phyloP scores from a whole-genome alignment of 352 stramenopile genomes.

The Stramenopiles sp. region DNA sequence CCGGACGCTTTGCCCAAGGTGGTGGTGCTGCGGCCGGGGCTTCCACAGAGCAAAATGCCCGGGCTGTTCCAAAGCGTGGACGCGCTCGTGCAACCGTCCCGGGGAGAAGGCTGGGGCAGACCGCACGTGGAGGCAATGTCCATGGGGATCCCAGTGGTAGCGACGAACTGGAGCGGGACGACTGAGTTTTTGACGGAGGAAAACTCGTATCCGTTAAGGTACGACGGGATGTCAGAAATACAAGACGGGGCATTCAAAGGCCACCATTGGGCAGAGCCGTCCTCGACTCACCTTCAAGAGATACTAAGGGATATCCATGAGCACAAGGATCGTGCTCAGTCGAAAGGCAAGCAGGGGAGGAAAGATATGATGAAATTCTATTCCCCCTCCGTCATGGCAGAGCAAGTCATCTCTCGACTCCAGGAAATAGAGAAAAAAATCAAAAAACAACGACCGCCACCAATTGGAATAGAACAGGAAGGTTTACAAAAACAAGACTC shows the following conservation, averaged over 20 bases:
- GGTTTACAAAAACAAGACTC: too few relatives aligned
- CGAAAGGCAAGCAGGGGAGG: conserved; percentile 43
- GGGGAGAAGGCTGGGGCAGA: conserved; percentile 75
- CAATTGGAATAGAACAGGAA: too few relatives aligned
- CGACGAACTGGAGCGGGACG: conserved; percentile 69
- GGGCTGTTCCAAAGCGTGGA: conserved; percentile 46
- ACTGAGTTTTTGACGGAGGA: conserved; percentile 61
- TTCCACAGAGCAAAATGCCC: conserved; percentile 37
- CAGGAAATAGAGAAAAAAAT: background rate
- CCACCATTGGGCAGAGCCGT: conserved; percentile 55
- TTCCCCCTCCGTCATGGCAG: conserved; percentile 42
- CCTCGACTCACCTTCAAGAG: conserved; percentile 39
- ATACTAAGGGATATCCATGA: conserved; percentile 37
- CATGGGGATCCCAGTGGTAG: conserved; percentile 62
- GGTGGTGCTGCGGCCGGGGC: conserved; percentile 37
- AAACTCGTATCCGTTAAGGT: conserved; percentile 53
- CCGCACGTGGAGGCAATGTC: conserved; percentile 77
- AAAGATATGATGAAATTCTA: conserved; percentile 57
- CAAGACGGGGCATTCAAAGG: conserved; percentile 33
- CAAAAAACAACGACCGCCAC: too few relatives aligned
- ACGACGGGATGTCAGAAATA: conserved; percentile 54
- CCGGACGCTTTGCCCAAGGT: conserved; percentile 35
- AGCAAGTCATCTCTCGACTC: conserved; percentile 25
- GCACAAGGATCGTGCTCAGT: conserved; percentile 38
- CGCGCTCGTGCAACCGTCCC: conserved; percentile 62